phyloP scores from a whole-genome alignment of 2,329 filamentous ascomycete genomes.

The Colletotrichum sidae region DNA sequence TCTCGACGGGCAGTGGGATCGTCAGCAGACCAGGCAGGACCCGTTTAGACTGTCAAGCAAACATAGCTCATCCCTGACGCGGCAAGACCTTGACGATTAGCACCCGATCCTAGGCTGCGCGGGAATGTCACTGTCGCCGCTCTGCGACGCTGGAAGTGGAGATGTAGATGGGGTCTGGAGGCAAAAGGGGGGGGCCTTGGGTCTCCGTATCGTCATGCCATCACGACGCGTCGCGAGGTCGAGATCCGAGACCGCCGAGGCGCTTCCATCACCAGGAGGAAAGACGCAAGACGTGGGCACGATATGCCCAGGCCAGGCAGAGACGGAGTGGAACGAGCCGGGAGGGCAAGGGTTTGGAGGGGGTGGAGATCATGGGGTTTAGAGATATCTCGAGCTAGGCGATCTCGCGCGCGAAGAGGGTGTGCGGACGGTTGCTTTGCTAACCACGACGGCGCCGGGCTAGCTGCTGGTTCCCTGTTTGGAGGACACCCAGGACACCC shows the following conservation, averaged over 20 bases:
- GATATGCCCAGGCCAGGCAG: slow-evolving; percentile 1
- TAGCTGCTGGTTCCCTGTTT: slow-evolving; percentile 28
- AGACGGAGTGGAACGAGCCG: slow-evolving; percentile 29
- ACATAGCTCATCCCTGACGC: neutral
- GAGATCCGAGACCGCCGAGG: slow-evolving; percentile 36
- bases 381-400: slow-evolving; percentile 27
- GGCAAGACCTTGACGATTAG: too few species aligned
- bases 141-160: slow-evolving; percentile 21
- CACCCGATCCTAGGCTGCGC: neutral
- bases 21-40: slow-evolving; percentile 24
- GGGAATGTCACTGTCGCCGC: slow-evolving; percentile 27
- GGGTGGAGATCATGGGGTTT: slow-evolving; percentile 37
- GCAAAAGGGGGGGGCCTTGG: neutral
- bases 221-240: slow-evolving; percentile 22
- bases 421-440: slow-evolving; percentile 25
- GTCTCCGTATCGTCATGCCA: neutral
- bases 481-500: slow-evolving; percentile 6
- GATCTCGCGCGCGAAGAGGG: slow-evolving; percentile 35
- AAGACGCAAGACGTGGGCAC: neutral
- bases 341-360: slow-evolving; percentile 11
- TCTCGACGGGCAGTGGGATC: neutral
- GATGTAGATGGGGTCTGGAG: slow-evolving; percentile 13
- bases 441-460: slow-evolving; percentile 8
- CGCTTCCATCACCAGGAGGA: neutral
- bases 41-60: neutral